phyloP scores from a whole-genome alignment of 2,329 filamentous ascomycete genomes.

The Trichoderma gracile region DNA sequence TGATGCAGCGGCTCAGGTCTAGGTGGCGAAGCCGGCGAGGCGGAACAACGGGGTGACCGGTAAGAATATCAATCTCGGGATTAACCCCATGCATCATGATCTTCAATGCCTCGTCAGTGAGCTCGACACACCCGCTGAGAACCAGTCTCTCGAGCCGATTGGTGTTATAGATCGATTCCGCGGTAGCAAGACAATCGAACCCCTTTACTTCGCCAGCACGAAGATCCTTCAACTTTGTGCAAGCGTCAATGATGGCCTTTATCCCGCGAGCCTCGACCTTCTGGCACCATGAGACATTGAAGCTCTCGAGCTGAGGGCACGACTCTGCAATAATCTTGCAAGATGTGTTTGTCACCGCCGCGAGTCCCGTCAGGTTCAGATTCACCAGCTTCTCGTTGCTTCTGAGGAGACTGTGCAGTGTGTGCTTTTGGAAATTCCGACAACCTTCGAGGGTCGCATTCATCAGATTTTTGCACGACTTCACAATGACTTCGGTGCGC shows the following conservation, averaged over 20 bases:
- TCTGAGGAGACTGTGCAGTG: constrained; percentile 73
- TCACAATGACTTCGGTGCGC: constrained; percentile 73
- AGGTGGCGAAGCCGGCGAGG: constrained; percentile 78
- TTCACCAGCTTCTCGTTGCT: constrained; percentile 77
- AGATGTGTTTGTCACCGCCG: constrained; percentile 76
- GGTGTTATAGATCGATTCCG: constrained; percentile 71
- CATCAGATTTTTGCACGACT: constrained; percentile 81
- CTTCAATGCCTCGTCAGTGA: constrained; percentile 73
- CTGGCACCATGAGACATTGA: constrained; percentile 93
- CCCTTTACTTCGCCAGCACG: constrained; percentile 79
- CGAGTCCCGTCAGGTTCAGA: constrained; percentile 81
- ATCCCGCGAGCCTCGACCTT: constrained; percentile 79
- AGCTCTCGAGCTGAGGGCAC: constrained; percentile 76
- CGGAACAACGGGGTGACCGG: constrained; percentile 72
- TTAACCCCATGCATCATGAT: constrained; percentile 74
- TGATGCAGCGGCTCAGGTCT: constrained; percentile 76
- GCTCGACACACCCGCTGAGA: constrained; percentile 74
- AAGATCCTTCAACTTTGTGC: constrained; percentile 73
- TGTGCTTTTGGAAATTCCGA: constrained; percentile 74
- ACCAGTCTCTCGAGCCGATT: constrained; percentile 84
- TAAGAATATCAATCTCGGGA: constrained; percentile 79
- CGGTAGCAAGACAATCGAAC: constrained; percentile 73
- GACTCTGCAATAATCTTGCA: constrained; percentile 83
- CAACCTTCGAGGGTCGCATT: constrained; percentile 89
- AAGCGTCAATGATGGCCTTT: constrained; percentile 69